Evolutionary conservation across 768 basidiomycete genomes (phyloP).

Genomic region (Lenzites betulinus): DNA sequence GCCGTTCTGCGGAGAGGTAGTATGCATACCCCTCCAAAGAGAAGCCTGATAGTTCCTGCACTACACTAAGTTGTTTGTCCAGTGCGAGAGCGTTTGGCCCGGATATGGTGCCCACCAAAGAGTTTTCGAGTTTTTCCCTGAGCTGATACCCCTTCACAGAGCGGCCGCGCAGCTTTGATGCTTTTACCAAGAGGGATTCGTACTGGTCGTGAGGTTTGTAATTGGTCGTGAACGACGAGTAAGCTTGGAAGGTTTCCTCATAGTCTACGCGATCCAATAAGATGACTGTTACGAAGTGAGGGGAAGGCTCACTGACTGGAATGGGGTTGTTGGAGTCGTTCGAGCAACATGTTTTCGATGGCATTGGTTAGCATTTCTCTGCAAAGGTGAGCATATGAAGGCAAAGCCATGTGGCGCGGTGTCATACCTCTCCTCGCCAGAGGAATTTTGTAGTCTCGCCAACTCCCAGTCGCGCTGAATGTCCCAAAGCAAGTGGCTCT

Average conservation of each 20-base stretch:
- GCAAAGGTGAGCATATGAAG: background rate
- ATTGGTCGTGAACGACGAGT: conserved; percentile 87
- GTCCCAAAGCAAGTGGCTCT: conserved; percentile 79
- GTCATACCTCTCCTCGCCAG: conserved; percentile 49
- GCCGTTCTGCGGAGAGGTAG: conserved; percentile 65
- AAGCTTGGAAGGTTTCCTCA: conserved; percentile 80
- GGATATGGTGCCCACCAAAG: conserved; percentile 48
- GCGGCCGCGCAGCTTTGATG: conserved; percentile 68
- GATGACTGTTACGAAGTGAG: background rate
- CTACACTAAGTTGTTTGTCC: conserved; percentile 21
- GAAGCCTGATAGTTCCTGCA: conserved; percentile 26
- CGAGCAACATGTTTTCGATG: conserved; percentile 61
- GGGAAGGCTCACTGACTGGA: conserved; percentile 48
- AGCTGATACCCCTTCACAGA: conserved; percentile 62
- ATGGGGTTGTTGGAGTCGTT: conserved; percentile 76
- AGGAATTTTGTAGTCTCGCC: conserved; percentile 54
- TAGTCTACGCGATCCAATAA: conserved; percentile 48
- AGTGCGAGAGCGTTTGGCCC: background rate
- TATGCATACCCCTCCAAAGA: conserved; percentile 63
- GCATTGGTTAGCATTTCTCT: conserved; percentile 49
- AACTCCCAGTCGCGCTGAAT: conserved; percentile 74
- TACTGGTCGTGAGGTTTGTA: conserved; percentile 76
- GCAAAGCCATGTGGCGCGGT: background rate
- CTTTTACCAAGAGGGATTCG: conserved; percentile 71
- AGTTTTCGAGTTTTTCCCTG: conserved; percentile 62